Base-by-base conservation (phyloP, 1,139 yeast species). In the Magnusiomyces paraingens region DNA sequence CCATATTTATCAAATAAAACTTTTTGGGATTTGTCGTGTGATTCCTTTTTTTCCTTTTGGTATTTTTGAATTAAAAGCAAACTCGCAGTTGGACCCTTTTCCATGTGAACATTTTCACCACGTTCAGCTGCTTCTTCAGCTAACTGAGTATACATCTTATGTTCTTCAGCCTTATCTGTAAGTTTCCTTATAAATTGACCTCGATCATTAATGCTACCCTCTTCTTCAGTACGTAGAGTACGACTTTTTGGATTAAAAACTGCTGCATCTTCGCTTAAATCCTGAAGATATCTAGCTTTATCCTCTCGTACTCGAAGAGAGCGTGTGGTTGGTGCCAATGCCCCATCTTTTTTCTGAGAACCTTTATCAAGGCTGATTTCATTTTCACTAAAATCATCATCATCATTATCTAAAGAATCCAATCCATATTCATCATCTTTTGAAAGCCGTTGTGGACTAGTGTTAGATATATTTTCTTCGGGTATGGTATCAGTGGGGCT, bases 11-110 rank as follows among this genome's bases (percentile, higher is more conserved):
- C 73, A n/a, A 77, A 56, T 42, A 80, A 58, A 21, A 55, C 57
- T 45, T 65, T 62, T 50, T 70, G 66, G 51, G 67, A 68, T 35
- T 66, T 64, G 45, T 69, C 70, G 47, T 71, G 66, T 21, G 67
- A 64, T 49, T 71, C 68, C 54, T 73, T 64, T 52, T 75, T 70
- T 47, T 72, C 65, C 60, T 78, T 66, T 54, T 75, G 74, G 55
- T 73, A 69, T 52, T 72, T 73, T 22, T 47, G 17, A 12, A 47
- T 18, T 15, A 36, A 4, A 45, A 80, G 56, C 72, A 75, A 70
- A 62, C 80, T 75, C 46, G 78, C 77, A 0, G 88, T 82, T 3
- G 88, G 88, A 52, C 80, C 79, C 2, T 83, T 83, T 58, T 81
- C 84, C 42, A 80, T 64, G 58, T 77, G 75, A 29, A 72, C 64